These are phyloP conservation scores for Penicillium decumbens DNA, from an alignment of 2,329 filamentous ascomycete genomes.

Conservation along the genomic window DNA sequence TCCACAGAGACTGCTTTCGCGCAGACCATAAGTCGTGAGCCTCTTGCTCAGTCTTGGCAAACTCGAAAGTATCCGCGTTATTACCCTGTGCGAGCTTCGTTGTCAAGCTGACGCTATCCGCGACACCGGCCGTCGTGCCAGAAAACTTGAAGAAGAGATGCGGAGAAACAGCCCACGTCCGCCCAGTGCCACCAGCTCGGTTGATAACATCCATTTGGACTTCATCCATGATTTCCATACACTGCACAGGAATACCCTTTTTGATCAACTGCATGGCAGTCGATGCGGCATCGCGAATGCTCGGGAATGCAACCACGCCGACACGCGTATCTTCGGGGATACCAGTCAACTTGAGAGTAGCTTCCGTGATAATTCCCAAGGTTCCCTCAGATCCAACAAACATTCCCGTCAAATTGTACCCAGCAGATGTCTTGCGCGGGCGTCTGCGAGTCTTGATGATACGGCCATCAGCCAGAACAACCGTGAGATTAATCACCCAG, in stretches of 20 bases:
- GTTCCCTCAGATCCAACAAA: conserved; percentile 70
- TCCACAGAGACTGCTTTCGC: conserved; percentile 58
- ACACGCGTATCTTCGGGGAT: conserved; percentile 62
- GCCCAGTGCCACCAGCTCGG: conserved; percentile 56
- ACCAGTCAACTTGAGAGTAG: conserved; percentile 63
- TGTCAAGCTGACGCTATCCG: conserved; percentile 69
- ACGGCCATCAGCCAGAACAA: conserved; percentile 64
- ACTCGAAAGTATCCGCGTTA: conserved; percentile 52
- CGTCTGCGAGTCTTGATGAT: conserved; percentile 58
- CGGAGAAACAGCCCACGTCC: conserved; percentile 40
- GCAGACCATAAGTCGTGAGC: conserved; percentile 57
- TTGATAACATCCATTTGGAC: conserved; percentile 65
- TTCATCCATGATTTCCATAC: conserved; percentile 61
- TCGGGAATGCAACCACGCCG: conserved; percentile 58
- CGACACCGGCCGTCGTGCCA: conserved; percentile 71
- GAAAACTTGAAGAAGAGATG: conserved; percentile 57
- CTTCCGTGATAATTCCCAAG: conserved; percentile 65
- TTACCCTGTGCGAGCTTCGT: conserved; percentile 62
- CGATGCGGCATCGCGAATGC: conserved; percentile 57
- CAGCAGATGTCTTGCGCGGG: conserved; percentile 65
- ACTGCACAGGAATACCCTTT: conserved; percentile 62
- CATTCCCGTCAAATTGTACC: conserved; percentile 65
- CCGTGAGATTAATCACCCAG: conserved; percentile 67
- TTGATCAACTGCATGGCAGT: conserved; percentile 62
- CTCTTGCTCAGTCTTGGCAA: conserved; percentile 52